Evolutionary conservation across 1,139 yeast species (phyloP).

Genomic region (Yarrowia galli): DNA sequence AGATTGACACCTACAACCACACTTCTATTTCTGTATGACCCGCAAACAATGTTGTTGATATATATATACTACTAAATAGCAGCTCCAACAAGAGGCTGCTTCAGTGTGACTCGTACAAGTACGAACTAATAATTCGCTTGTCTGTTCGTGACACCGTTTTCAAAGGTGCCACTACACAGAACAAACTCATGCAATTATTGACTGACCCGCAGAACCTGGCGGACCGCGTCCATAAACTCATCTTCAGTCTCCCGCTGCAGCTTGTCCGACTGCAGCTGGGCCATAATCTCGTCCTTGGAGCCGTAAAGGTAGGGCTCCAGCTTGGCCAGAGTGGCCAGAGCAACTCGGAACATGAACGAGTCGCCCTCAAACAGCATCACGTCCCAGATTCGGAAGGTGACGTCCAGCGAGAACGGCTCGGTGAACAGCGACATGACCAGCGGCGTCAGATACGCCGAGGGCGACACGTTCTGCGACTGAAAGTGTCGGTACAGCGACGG

Average conservation of each 20-base stretch:
- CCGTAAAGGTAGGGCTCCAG: slow-evolving; percentile 64
- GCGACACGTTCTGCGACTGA: slow-evolving; percentile 52
- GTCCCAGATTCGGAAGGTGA: slow-evolving; percentile 59
- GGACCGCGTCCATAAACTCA: slow-evolving; percentile 57
- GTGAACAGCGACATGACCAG: slow-evolving; percentile 53
- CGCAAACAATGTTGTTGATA: not conserved
- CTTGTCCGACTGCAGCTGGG: slow-evolving; percentile 48
- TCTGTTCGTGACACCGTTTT: not conserved
- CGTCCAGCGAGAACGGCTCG: slow-evolving; percentile 52
- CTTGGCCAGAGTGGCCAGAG: slow-evolving; percentile 58
- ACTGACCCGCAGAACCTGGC: slow-evolving; percentile 47
- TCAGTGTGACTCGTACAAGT: too few relatives aligned
- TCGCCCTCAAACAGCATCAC: slow-evolving; percentile 69
- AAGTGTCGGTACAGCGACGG: slow-evolving; percentile 62
- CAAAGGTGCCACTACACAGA: too few relatives aligned
- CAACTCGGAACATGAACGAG: slow-evolving; percentile 57
- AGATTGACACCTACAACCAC: too few relatives aligned
- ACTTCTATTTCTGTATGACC: too few relatives aligned
- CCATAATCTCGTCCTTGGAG: slow-evolving; percentile 56
- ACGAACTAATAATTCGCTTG: not conserved
- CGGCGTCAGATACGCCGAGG: slow-evolving; percentile 52
- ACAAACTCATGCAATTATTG: slow-evolving; percentile 29
- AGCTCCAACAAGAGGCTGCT: too few relatives aligned
- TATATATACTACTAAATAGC: slow-evolving; percentile 13
- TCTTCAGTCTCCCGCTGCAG: slow-evolving; percentile 60